Percentiles rank a stretch among this genome's conserved stretches.
phyloP scores from a whole-genome alignment of 371 early-diverging fungal genomes.

The Rhizopus sp. region DNA sequence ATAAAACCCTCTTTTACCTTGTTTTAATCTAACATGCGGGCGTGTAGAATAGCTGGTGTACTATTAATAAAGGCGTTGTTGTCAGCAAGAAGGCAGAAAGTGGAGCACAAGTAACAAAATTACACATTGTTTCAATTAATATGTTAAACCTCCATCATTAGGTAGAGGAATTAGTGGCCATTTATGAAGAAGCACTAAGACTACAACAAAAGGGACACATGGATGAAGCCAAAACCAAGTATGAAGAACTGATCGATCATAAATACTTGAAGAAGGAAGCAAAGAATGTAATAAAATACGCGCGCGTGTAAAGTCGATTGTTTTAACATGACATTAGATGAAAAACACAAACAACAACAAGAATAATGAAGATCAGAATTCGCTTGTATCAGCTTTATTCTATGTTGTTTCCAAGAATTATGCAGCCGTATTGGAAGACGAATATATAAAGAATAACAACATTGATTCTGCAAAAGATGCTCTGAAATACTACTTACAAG shows the following conservation, averaged over 20 bases:
- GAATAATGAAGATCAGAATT: constrained; percentile 15
- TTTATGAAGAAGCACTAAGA: constrained; percentile 51
- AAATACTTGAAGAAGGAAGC: constrained; percentile 44
- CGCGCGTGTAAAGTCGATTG: not conserved
- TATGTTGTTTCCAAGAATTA: constrained; percentile 67
- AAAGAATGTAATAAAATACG: constrained; percentile 28
- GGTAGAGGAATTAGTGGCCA: constrained; percentile 53
- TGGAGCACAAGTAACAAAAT: constrained; percentile 34
- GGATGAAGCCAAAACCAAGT: constrained; percentile 41
- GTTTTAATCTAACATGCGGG: too few species aligned
- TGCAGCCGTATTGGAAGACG: constrained; percentile 56
- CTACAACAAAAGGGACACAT: constrained; percentile 49
- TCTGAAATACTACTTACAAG: constrained; percentile 54
- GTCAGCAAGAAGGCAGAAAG: constrained; percentile 27
- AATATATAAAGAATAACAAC: constrained; percentile 14
- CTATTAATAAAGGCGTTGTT: constrained; percentile 33
- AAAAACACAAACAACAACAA: constrained; percentile 5
- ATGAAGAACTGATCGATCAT: constrained; percentile 48
- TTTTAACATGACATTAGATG: constrained; percentile 4
- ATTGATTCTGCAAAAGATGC: constrained; percentile 39
- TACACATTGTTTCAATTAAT: not conserved
- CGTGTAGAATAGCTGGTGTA: constrained; percentile 32
- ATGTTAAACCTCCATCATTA: constrained; percentile 13
- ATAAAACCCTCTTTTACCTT: too few species aligned
- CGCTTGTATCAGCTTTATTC: constrained; percentile 33